Evolutionary conservation across 2,329 filamentous ascomycete species (phyloP), one percentile per base, ranked within the genome.

Genomic region (Penicillium glabrum): DNA sequence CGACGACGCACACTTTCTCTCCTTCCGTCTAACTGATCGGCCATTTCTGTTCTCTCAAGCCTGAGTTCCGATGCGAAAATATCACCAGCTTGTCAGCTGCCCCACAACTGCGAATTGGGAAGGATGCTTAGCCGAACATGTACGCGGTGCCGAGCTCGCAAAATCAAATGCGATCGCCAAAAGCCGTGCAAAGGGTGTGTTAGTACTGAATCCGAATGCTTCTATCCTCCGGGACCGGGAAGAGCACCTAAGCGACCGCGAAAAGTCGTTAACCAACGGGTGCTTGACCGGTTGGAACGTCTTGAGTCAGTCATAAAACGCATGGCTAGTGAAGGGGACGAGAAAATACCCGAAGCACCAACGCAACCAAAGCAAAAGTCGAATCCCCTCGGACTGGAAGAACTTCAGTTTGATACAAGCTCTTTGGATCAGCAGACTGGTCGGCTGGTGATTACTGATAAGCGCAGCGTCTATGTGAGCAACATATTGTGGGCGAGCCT

Each of bases 401-500:
- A 59, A 29, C n/a, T 19, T 7, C 13, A 35, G 8, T 10, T 37
- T 3, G 13, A 23, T 9, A 14, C 26, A 2, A 44, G 19, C 23
- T 16, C 19, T 9, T 14, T 72, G 10, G 77, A 79, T 56, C 75
- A 74, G 48, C 76, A 82, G 56, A 82, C 86, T 65, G 84, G 85
- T 23, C 73, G 83, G 39, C 71, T 87, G 52, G 82, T 86, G 2
- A 79, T 87, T 46, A 83, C 83, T 56, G 82, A 86, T 58, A 83
- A 82, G 27, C 79, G 80, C 58, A 86, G 82, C 64, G 76, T 83
- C 50, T 87, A 87, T 69, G 82, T 87, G 64, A 86, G 83, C 69
- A 86, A 83, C 64, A 81, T 81, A 27, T 83, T 86, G 61, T 86
- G 83, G 83, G 82, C 83, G 5, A 83, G 77, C 62, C 72, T 87